Base-by-base conservation (phyloP, 441 rosid species). In the Syzygium malaccense region DNA sequence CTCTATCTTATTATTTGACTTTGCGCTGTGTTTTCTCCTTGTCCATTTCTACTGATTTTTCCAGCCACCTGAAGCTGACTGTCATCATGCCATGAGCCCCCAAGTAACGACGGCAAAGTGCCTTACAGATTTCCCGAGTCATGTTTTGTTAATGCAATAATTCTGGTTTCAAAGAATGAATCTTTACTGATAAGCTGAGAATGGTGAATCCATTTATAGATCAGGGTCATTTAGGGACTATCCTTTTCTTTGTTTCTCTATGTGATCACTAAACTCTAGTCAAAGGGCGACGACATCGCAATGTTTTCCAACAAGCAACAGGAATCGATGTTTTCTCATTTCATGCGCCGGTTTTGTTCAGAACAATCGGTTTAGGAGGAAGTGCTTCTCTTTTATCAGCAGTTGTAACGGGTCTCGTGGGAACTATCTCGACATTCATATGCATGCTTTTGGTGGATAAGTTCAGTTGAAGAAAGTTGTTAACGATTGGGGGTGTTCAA, bases 301-400 rank as follows among this genome's bases (percentile, higher is more conserved):
- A 56, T 20, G 9, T 94, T 66, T 93, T 94, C 87, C 94, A 93
- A 71, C 93, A 92, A 83, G 93, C 92, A 60, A 93, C 95, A 1
- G 95, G 95, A 8, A 94, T 94, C 60, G 92, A 94, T 19, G 94
- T 94, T 41, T 90, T 94, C 2, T 88, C 92, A 68, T 94, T 94
- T 85, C 94, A 94, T 41, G 95, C 94, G 23, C 96, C 95, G 33
- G 89, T 94, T 32, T 71, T 94, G 64, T 93, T 93, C 80, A 87
- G 93, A 88, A 92, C 93, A 88, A 92, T 94, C 6, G 95, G 95
- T 25, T 88, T 90, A 17, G 94, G 95, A 4, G 94, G 91, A 37
- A 92, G 93, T 6, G 92, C 94, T 48, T 91, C 95, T 0, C 91
- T 93, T 79, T 55, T 93, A 91, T 93, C 99, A 0, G 89, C 94